phyloP scores from a whole-genome alignment of 2,329 filamentous ascomycete genomes.

The Aspergillus persii region DNA sequence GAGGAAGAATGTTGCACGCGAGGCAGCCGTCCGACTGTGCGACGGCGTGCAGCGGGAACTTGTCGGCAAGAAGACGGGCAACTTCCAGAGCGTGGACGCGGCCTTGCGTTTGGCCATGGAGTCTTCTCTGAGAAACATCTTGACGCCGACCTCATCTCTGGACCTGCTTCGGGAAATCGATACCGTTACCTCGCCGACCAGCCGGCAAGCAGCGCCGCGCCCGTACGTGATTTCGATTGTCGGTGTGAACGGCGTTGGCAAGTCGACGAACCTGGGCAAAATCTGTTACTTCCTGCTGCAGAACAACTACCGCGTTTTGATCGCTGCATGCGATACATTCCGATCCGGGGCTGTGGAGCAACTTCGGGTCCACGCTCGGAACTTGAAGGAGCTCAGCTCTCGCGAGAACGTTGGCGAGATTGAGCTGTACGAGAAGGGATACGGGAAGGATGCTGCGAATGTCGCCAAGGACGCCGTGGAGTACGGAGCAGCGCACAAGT shows the following conservation, averaged over 20 bases:
- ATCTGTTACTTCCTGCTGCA: conserved; percentile 97
- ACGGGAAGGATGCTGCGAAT: conserved; percentile 94
- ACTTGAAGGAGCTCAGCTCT: conserved; percentile 81
- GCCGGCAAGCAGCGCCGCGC: conserved; percentile 63
- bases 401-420: conserved; percentile 78
- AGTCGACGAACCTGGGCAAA: conserved; percentile 96
- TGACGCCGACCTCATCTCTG: conserved; percentile 91
- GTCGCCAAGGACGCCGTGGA: conserved; percentile 93
- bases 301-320: conserved; percentile 93
- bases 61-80: conserved; percentile 84
- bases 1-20: conserved; percentile 92
- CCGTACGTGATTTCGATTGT: conserved; percentile 98
- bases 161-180: conserved; percentile 94
- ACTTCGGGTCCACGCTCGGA: conserved; percentile 89
- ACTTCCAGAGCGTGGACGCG: conserved; percentile 82
- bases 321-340: conserved; percentile 95
- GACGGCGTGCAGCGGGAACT: conserved; percentile 89
- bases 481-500: conserved; percentile 70
- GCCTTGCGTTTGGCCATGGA: conserved; percentile 86
- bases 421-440: conserved; percentile 93
- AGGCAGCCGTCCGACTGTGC: conserved; percentile 87
- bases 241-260: conserved; percentile 96
- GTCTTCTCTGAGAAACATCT: conserved; percentile 86
- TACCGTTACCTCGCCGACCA: conserved; percentile 66
- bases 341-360: conserved; percentile 96